Evolutionary conservation across 225 moss, liverwort and hornwort genomes (phyloP).

Genomic region (Bryum argenteum): DNA sequence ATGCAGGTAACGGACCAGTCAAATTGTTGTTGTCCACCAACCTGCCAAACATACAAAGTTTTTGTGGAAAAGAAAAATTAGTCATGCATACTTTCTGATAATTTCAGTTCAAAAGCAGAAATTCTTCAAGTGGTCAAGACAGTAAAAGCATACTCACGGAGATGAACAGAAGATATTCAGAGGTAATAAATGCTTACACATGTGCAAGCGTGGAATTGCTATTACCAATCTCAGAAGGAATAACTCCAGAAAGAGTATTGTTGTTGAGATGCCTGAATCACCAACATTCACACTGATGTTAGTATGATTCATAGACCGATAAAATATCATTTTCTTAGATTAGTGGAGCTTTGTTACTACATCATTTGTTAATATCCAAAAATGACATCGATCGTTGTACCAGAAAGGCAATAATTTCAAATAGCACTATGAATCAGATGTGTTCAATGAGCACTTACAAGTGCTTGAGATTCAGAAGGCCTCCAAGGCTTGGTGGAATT

Average conservation of each 20-base stretch:
- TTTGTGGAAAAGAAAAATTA: slow-evolving; percentile 2
- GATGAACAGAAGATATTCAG: not conserved
- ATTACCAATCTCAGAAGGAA: slow-evolving; percentile 42
- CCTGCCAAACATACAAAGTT: slow-evolving; percentile 26
- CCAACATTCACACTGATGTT: not conserved
- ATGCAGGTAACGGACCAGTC: slow-evolving; percentile 52
- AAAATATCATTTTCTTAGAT: too few species aligned
- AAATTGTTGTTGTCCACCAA: slow-evolving; percentile 60
- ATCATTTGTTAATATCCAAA: too few species aligned
- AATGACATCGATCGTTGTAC: too few species aligned
- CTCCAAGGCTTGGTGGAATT: slow-evolving; percentile 41
- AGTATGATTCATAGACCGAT: too few species aligned
- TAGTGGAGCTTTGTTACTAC: too few species aligned
- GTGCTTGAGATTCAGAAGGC: slow-evolving; percentile 28
- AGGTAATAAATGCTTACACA: slow-evolving; percentile 43
- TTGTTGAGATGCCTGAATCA: slow-evolving; percentile 56
- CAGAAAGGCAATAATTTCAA: not conserved
- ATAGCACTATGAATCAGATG: too few species aligned
- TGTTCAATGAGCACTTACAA: slow-evolving; percentile 31
- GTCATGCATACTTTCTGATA: not conserved
- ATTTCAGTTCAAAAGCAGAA: not conserved
- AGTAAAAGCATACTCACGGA: not conserved
- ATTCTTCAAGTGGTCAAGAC: not conserved
- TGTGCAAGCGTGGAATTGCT: slow-evolving; percentile 18
- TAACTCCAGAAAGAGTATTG: slow-evolving; percentile 46